Percentiles rank a stretch among this genome's conserved stretches.
Evolutionary conservation across 495 filamentous ascomycete genomes (phyloP).

Genomic region (Aspergillus steynii): DNA sequence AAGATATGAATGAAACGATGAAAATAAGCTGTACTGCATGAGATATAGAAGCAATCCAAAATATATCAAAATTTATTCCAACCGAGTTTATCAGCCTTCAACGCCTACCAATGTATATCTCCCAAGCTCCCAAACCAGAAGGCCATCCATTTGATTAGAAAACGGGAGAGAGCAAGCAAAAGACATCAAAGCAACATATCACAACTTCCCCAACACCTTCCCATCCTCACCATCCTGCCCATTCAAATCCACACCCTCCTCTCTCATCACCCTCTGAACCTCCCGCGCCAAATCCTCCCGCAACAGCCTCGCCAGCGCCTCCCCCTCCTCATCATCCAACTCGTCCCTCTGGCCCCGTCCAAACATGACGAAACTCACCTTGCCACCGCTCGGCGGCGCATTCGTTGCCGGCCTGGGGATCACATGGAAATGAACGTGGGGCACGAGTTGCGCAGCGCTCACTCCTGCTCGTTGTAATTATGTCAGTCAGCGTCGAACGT

Average conservation of each 20-base stretch:
- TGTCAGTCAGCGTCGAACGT: too few relatives aligned
- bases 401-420: conserved; percentile 64
- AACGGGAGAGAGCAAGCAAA: conserved; percentile 2
- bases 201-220: conserved; percentile 24
- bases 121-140: too few relatives aligned
- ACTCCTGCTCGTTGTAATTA: conserved; percentile 48
- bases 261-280: conserved; percentile 45
- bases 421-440: conserved; percentile 90
- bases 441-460: conserved; percentile 84
- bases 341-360: conserved; percentile 79
- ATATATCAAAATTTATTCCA: neutral
- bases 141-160: neutral
- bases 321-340: conserved; percentile 82
- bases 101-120: neutral
- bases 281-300: conserved; percentile 59
- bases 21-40: neutral
- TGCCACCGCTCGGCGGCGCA: conserved; percentile 30
- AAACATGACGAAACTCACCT: conserved; percentile 75
- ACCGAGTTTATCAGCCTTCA: neutral
- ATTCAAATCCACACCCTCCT: conserved; percentile 46
- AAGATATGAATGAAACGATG: conserved; percentile 3
- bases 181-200: conserved; percentile 1
- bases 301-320: conserved; percentile 59
- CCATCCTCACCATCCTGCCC: conserved; percentile 14
- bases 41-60: neutral